Evolutionary conservation across 169 alveolate species (phyloP).

Genomic region (Eimeria acervulina): DNA sequence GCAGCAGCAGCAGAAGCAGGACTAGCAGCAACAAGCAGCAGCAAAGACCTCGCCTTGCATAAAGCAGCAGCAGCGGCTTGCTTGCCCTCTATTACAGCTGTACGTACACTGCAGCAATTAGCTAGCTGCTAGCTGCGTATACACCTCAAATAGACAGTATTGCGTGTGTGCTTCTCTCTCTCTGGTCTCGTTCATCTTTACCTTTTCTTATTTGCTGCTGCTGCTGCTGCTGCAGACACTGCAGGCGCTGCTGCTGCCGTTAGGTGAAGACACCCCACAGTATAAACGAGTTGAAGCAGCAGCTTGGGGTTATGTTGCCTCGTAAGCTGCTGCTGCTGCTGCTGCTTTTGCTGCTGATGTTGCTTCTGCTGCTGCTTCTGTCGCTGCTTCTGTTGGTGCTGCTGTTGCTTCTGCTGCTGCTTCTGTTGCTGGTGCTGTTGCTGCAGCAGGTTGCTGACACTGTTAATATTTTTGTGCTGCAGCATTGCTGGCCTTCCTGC

Average conservation of each 20-base stretch:
- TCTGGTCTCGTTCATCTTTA: neutral
- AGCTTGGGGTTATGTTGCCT: slow-evolving; percentile 22
- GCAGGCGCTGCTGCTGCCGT: neutral
- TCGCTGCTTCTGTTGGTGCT: too few species aligned
- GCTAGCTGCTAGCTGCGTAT: too few species aligned
- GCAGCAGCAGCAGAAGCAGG: slow-evolving; percentile 4
- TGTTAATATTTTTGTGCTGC: neutral
- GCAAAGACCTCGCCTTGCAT: neutral
- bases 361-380: too few species aligned
- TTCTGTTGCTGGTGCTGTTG: neutral
- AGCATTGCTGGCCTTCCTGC: slow-evolving; percentile 43
- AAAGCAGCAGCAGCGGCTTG: slow-evolving; percentile 20
- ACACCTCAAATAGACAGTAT: too few species aligned
- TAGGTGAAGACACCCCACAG: slow-evolving; percentile 31
- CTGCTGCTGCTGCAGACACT: neutral
- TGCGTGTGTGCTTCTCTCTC: too few species aligned
- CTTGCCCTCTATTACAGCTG: slow-evolving; percentile 38
- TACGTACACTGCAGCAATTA: slow-evolving; percentile 11
- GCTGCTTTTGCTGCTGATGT: neutral
- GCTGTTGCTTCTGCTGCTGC: too few species aligned
- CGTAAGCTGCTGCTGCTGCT: slow-evolving; percentile 51
- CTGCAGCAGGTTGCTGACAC: neutral
- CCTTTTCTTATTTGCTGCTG: neutral
- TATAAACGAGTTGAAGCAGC: slow-evolving; percentile 22
- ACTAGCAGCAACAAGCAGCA: neutral